phyloP scores from a whole-genome alignment of 1,284 basidiomycete species.

The Marasmius tenuissimus region DNA sequence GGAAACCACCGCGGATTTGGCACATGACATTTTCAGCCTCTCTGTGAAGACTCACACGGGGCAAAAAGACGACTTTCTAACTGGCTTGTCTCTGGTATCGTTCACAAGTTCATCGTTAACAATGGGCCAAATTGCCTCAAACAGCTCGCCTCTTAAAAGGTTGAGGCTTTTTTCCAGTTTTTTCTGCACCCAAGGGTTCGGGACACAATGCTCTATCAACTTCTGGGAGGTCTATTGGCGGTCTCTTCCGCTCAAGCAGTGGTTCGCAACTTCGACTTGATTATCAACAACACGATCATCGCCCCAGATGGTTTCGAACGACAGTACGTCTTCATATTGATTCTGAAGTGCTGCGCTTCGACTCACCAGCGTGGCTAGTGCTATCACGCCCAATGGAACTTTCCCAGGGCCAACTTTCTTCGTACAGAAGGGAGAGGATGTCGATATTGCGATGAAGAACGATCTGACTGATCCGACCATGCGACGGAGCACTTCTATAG shows the following conservation, averaged over 20 bases:
- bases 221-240: background rate
- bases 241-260: conserved; percentile 9
- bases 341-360: background rate
- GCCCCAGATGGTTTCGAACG: conserved; percentile 24
- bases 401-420: conserved; percentile 24
- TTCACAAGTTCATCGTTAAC: background rate
- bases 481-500: conserved; percentile 26
- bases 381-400: conserved; percentile 21
- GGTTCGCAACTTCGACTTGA: conserved; percentile 15
- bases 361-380: conserved; percentile 9
- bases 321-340: conserved; percentile 10
- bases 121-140: conserved; percentile 1
- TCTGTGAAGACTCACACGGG: conserved; percentile 1
- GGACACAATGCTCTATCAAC: conserved; percentile 1
- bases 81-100: background rate
- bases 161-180: background rate
- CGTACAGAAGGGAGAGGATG: conserved; percentile 24
- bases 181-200: background rate
- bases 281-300: conserved; percentile 20
- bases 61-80: background rate
- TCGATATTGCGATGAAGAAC: conserved; percentile 22
- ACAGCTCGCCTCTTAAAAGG: background rate
- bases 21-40: background rate
- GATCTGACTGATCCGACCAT: conserved; percentile 21
- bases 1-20: no score